Evolutionary conservation across 441 rosid species (phyloP).

Genomic region (Omphalea diandra): DNA sequence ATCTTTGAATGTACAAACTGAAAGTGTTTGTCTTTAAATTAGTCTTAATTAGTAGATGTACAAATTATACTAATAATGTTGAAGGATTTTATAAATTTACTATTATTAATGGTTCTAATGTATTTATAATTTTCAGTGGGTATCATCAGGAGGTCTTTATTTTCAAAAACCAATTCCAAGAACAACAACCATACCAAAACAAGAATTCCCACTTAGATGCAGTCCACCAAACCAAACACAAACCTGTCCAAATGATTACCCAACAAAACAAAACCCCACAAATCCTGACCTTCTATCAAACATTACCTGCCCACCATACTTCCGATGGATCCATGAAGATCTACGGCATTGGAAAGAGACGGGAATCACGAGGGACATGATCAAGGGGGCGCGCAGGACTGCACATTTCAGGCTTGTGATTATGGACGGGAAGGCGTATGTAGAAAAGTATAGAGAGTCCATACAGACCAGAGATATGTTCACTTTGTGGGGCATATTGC

Average conservation of each 20-base stretch:
- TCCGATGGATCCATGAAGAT: constrained; percentile 67
- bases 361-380: constrained; percentile 46
- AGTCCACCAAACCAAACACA: constrained; percentile 15
- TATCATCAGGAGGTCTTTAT: constrained; percentile 17
- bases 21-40: no score
- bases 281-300: constrained; percentile 16
- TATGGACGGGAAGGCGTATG: constrained; percentile 47
- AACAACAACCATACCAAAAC: neutral
- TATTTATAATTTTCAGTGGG: neutral
- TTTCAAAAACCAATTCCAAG: neutral
- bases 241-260: constrained; percentile 43
- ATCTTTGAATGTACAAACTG: no score
- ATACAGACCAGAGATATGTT: constrained; percentile 54
- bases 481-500: constrained; percentile 63
- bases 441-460: constrained; percentile 33
- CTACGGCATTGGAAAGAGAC: constrained; percentile 52
- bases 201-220: constrained; percentile 45
- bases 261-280: constrained; percentile 1
- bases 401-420: constrained; percentile 51
- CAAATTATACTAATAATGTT: no score
- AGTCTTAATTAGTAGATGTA: no score
- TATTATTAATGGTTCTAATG: neutral
- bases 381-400: constrained; percentile 38
- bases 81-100: no score
- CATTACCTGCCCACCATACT: constrained; percentile 47